These are phyloP conservation scores for Cryptococcus sp. DNA, from an alignment of 1,284 basidiomycete genomes.

Conservation along the genomic window DNA sequence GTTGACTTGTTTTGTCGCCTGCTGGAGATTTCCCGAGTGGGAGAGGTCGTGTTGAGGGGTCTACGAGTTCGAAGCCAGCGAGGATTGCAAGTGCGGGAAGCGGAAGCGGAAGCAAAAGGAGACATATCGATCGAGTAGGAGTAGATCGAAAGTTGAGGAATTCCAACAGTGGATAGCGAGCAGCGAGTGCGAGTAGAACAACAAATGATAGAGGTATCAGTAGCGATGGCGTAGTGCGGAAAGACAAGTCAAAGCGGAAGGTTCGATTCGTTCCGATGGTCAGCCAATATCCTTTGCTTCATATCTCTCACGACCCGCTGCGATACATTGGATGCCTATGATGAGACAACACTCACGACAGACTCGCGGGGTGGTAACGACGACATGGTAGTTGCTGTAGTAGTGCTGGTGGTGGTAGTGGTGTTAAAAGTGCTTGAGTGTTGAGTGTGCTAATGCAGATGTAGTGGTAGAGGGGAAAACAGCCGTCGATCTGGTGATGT, in stretches of 20 bases:
- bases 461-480: too few relatives aligned
- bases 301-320: too few relatives aligned
- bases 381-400: conserved; percentile 3
- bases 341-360: neutral
- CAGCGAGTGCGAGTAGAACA: too few relatives aligned
- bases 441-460: neutral
- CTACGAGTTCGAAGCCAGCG: conserved; percentile 21
- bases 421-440: neutral
- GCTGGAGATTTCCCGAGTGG: conserved; percentile 35
- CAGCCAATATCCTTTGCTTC: too few relatives aligned
- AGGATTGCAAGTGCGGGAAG: neutral
- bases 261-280: too few relatives aligned
- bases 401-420: neutral
- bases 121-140: neutral
- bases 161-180: neutral
- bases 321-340: too few relatives aligned
- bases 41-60: conserved; percentile 42
- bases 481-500: too few relatives aligned
- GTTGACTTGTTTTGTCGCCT: conserved; percentile 50
- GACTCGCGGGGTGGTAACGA: conserved; percentile 11
- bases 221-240: too few relatives aligned
- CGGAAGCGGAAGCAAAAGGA: conserved; percentile 1
- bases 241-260: neutral
- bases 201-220: too few relatives aligned
- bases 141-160: neutral